Base-by-base conservation (phyloP, 2,329 filamentous ascomycete genomes). In the Exophiala sp. region DNA sequence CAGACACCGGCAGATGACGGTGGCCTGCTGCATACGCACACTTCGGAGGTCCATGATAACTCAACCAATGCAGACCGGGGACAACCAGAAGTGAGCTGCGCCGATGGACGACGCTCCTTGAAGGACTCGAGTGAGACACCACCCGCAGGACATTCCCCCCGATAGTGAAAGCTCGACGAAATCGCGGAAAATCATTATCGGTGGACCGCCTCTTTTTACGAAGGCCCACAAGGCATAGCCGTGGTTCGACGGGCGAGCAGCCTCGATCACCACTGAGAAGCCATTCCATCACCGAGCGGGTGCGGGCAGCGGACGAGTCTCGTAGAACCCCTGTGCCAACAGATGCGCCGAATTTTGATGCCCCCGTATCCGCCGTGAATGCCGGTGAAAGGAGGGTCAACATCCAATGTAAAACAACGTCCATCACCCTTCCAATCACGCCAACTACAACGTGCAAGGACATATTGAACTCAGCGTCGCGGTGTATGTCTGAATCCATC, bases 321-420 rank as follows among this genome's bases (percentile, higher is more conserved):
- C 45, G 42, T 10, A 48, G 30, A 16, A 19, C 29, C 32, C 29
- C 43, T 10, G 43, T 49, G 39, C 23, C 37, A 10, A 18, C 39
- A 3, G 24, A 14, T 41, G 21, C 16, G 3, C 38, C 19, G 10
- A 35, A 16, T 13, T 64, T 78, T 37, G 88, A 94, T 71, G 86
- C 86, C 18, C 89, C 89, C 1, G 74, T 83, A 8, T 89, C 88
- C 46, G 87, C 87, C 11, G 83, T 85, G 51, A 94, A 94, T 69
- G 80, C 85, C 54, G 84, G 83, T 39, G 86, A 90, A 63, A 76
- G 88, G 60, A 78, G 78, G 58, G 86, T 95, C 14, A 74, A 80
- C 27, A 80, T 96, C 30, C 79, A 83, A 56, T 94, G 81, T 68
- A 78, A 80, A 58, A 81, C 85, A 49, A 79, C 80, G 10, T 81